Evolutionary conservation across 352 stramenopile genomes (phyloP).

Genomic region (Aphanomyces euteiches): DNA sequence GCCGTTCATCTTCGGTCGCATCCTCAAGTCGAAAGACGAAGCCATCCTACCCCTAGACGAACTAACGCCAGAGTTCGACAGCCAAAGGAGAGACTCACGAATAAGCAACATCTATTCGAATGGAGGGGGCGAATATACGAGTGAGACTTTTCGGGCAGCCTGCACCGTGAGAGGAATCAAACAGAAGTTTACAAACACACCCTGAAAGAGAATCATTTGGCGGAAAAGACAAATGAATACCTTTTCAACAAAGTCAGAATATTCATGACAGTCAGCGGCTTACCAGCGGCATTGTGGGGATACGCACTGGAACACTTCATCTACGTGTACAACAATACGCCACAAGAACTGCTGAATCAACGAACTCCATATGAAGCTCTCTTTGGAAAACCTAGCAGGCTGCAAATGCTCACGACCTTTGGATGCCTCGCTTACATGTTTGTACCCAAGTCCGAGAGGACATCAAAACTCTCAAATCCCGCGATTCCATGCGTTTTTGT

Average conservation of each 20-base stretch:
- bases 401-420: slow-evolving; percentile 29
- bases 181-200: neutral
- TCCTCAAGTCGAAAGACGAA: neutral
- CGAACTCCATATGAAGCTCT: neutral
- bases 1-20: neutral
- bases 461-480: slow-evolving; percentile 25
- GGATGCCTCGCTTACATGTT: slow-evolving; percentile 25
- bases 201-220: neutral
- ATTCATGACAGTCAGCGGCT: neutral
- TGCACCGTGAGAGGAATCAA: neutral
- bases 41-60: neutral
- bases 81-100: neutral
- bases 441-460: slow-evolving; percentile 20
- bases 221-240: slow-evolving; percentile 6
- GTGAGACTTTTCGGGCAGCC: no score
- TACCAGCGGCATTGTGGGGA: no score
- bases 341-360: no score
- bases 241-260: neutral
- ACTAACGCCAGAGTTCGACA: neutral
- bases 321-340: no score
- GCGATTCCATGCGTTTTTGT: slow-evolving; percentile 24
- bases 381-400: neutral
- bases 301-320: no score
- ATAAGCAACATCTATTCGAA: neutral
- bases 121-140: no score